A percentile compares a stretch with the other conserved stretches of the same genome.
These are phyloP conservation scores for Acanthamoeba royreba DNA, from an alignment of 208 protist genomes.

Conservation along the genomic window DNA sequence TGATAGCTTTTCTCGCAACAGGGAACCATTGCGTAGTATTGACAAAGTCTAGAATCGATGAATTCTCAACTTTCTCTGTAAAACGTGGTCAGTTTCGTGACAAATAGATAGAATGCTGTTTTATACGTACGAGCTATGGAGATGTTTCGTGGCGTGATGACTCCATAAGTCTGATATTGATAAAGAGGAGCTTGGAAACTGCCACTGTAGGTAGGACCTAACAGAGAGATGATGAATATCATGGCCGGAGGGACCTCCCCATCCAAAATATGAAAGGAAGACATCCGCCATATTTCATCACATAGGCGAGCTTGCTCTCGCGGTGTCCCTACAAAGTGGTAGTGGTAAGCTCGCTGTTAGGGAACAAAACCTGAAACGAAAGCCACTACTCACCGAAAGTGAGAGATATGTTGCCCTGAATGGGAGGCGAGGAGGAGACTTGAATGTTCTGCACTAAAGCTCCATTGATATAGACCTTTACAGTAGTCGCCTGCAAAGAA, in stretches of 20 bases:
- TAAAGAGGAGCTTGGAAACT: conserved; percentile 9
- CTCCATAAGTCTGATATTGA: conserved; percentile 17
- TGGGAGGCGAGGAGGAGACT: background rate
- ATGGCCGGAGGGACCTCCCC: conserved; percentile 6
- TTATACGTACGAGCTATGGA: background rate
- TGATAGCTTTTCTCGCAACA: background rate
- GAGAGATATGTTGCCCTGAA: conserved; percentile 33
- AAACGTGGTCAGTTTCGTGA: background rate
- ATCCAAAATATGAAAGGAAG: conserved; percentile 25
- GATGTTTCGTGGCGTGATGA: conserved; percentile 19
- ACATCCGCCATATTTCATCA: conserved; percentile 22
- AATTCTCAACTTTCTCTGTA: background rate
- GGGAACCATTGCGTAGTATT: conserved; percentile 27
- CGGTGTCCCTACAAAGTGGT: background rate
- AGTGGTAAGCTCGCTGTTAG: no score
- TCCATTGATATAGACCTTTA: conserved; percentile 32
- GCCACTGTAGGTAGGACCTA: conserved; percentile 21
- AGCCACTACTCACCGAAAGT: background rate
- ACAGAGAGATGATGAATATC: conserved; percentile 32
- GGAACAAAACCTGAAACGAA: background rate
- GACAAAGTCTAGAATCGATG: background rate
- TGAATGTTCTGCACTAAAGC: background rate
- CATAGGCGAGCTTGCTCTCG: background rate
- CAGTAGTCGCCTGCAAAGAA: background rate
- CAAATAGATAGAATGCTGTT: no score